phyloP scores from a whole-genome alignment of 1,284 basidiomycete genomes.

The Apiotrichum siamense region DNA sequence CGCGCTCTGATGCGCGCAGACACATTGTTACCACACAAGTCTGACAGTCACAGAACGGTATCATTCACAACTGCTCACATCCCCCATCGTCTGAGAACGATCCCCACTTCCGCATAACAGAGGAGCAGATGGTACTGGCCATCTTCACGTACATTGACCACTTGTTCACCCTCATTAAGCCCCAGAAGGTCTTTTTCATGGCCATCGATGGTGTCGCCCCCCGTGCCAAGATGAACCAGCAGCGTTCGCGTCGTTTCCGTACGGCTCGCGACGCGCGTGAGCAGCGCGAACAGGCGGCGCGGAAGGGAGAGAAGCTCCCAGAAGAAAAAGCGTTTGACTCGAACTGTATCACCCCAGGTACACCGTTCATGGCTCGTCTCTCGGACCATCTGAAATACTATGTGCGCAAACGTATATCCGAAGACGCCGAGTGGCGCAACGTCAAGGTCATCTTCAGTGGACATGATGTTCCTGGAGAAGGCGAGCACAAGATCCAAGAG shows the following conservation, averaged over 20 bases:
- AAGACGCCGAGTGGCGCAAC: constrained; percentile 88
- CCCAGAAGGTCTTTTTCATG: constrained; percentile 94
- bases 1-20: background rate
- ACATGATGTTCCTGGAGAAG: constrained; percentile 98
- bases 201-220: constrained; percentile 98
- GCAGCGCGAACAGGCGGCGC: constrained; percentile 73
- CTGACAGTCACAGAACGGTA: constrained; percentile 72
- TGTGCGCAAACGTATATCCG: constrained; percentile 91
- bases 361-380: constrained; percentile 87
- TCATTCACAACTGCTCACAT: constrained; percentile 87
- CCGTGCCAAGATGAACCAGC: constrained; percentile 99
- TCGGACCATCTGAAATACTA: constrained; percentile 92
- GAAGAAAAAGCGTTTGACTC: constrained; percentile 95
- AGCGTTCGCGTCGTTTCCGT: constrained; percentile 86
- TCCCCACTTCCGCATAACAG: constrained; percentile 88
- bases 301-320: constrained; percentile 84
- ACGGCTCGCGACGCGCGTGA: constrained; percentile 91
- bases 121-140: constrained; percentile 94
- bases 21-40: background rate
- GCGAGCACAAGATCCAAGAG: constrained; percentile 99
- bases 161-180: constrained; percentile 94
- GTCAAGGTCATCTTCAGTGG: constrained; percentile 92
- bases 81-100: constrained; percentile 63
- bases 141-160: constrained; percentile 97
- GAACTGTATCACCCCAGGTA: constrained; percentile 99